A percentile compares a stretch with the other conserved stretches of the same genome.
These are phyloP conservation scores for Draba incana DNA, from an alignment of 345 rosid genomes.

Conservation along the genomic window DNA sequence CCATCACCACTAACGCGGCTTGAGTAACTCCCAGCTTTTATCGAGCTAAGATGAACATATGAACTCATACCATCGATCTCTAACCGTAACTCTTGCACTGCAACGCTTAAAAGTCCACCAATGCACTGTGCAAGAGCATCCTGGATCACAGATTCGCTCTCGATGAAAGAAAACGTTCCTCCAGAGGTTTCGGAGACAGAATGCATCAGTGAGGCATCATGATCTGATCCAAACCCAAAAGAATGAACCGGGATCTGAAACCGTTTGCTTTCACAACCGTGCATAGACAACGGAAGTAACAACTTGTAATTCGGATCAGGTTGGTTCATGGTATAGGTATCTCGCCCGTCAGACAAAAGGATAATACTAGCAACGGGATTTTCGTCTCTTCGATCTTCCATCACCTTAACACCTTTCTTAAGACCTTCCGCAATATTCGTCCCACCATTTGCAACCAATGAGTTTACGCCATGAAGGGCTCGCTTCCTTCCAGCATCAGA, in stretches of 20 bases:
- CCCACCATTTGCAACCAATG: conserved; percentile 92
- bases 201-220: conserved; percentile 93
- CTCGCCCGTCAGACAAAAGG: conserved; percentile 92
- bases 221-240: conserved; percentile 94
- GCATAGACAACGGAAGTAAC: conserved; percentile 69
- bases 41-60: conserved; percentile 54
- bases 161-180: conserved; percentile 95
- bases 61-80: conserved; percentile 59
- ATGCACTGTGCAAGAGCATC: conserved; percentile 99
- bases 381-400: conserved; percentile 80
- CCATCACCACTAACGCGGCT: conserved; percentile 54
- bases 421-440: conserved; percentile 97
- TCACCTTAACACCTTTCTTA: conserved; percentile 85
- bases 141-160: conserved; percentile 84
- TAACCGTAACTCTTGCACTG: conserved; percentile 82
- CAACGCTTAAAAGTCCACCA: conserved; percentile 95
- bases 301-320: conserved; percentile 62
- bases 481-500: conserved; percentile 71
- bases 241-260: conserved; percentile 87
- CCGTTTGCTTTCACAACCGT: conserved; percentile 52
- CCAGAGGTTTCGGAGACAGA: conserved; percentile 86
- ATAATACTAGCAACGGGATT: conserved; percentile 90
- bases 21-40: conserved; percentile 82
- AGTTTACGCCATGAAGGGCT: conserved; percentile 90
- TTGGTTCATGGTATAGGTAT: conserved; percentile 69